Evolutionary conservation across 1,139 yeast genomes (phyloP).

Genomic region (Pichia sp.): DNA sequence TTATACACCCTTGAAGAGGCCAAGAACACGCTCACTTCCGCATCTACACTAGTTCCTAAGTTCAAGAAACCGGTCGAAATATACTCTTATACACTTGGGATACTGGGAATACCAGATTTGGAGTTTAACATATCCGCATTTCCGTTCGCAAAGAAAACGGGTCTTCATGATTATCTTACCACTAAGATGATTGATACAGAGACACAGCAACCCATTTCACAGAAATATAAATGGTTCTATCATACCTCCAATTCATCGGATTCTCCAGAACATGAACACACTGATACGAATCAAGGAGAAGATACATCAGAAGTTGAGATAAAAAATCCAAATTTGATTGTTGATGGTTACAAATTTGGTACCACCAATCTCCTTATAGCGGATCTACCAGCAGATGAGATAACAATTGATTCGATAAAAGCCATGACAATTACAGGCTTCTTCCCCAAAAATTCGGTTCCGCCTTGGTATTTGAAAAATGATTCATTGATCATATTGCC

Average conservation of each 20-base stretch:
- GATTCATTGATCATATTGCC: slow-evolving; percentile 50
- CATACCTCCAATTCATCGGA: slow-evolving; percentile 1
- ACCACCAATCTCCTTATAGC: slow-evolving; percentile 7
- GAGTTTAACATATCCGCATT: slow-evolving; percentile 10
- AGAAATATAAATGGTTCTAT: neutral
- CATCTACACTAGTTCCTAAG: slow-evolving; percentile 4
- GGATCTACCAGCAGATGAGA: slow-evolving; percentile 3
- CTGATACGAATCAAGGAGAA: slow-evolving; percentile 1
- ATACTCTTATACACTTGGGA: slow-evolving; percentile 4
- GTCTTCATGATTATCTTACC: slow-evolving; percentile 8
- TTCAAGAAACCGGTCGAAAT: slow-evolving; percentile 13
- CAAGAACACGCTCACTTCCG: slow-evolving; percentile 2
- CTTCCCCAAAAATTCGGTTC: slow-evolving; percentile 37
- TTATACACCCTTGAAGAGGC: slow-evolving; percentile 4
- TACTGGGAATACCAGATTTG: slow-evolving; percentile 7
- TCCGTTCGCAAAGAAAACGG: slow-evolving; percentile 11
- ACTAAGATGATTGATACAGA: slow-evolving; percentile 3
- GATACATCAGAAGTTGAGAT: slow-evolving; percentile 3
- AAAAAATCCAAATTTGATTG: slow-evolving; percentile 2
- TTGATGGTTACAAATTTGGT: slow-evolving; percentile 10
- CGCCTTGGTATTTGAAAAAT: slow-evolving; percentile 51
- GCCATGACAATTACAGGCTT: slow-evolving; percentile 45
- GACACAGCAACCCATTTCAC: neutral
- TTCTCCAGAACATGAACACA: too few relatives aligned
- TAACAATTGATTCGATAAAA: slow-evolving; percentile 6